Evolutionary conservation across 2,329 filamentous ascomycete species (phyloP), one percentile per base, ranked within the genome.

Genomic region (Colletotrichum lindemuthianum): DNA sequence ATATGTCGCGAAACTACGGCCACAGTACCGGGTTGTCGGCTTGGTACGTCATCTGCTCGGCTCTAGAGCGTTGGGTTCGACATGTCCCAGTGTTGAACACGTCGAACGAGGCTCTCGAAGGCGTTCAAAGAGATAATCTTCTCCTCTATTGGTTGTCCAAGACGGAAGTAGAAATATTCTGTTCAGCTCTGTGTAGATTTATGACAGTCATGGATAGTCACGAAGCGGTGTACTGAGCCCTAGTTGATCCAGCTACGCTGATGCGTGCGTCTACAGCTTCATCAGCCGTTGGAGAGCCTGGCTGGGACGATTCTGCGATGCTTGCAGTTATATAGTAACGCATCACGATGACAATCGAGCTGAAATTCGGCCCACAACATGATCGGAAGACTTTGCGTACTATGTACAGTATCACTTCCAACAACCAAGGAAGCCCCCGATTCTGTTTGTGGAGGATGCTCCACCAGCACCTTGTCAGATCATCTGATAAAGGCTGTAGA

Each of bases 401-500:
- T n/a, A n/a, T n/a, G n/a, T n/a, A n/a, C n/a, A n/a, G n/a, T 40
- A 44, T 54, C 60, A 60, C 16, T 32, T 40, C 50, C 43, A 12
- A 15, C 2, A 32, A 11, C n/a, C 6, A 55, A 39, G 41, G 57
- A 50, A 34, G 16, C n/a, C 11, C 57, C 60, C 24, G 11, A 32
- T 11, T 50, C 16, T n/a, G 24, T 5, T 2, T 32, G 50, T 54
- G 60, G 60, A 40, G 13, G 5, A 3, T 2, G n/a, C 49, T 8
- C 60, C 60, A 64, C 44, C 34, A 4, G 15, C 36, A 47, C 49
- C 60, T 60, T 64, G 56, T 60, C 60, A 64, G 60, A 64, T 60
- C 60, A 64, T 64, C 60, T 64, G 60, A 60, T 64, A 64, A 64
- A 49, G 44, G 40, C 34, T 16, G 43, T 48, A 16, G 7, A 16